Percentiles rank a stretch among this genome's conserved stretches.
phyloP scores from a whole-genome alignment of 305 asterid genomes.

The Fraxinus floribunda region DNA sequence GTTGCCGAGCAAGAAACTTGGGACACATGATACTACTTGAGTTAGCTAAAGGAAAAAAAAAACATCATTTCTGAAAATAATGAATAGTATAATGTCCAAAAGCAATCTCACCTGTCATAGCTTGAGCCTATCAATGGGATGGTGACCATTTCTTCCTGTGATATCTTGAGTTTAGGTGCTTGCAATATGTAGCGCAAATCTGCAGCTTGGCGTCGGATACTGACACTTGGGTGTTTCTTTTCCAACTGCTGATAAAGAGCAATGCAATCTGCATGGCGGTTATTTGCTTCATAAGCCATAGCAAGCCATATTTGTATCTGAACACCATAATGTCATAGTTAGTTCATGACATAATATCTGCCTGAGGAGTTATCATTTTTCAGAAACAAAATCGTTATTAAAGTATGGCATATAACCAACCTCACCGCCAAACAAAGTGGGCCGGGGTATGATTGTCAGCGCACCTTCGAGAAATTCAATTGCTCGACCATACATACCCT shows the following conservation, averaged over 20 bases:
- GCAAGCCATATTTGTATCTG: constrained; percentile 99
- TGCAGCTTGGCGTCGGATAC: constrained; percentile 81
- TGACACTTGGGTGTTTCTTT: constrained; percentile 63
- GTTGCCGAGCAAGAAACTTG: neutral
- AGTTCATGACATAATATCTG: neutral
- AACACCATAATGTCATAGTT: neutral
- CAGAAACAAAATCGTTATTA: neutral
- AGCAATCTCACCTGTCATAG: constrained; percentile 70
- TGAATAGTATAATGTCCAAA: neutral
- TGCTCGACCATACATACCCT: constrained; percentile 87
- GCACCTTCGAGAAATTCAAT: constrained; percentile 99
- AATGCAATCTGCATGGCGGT: constrained; percentile 90
- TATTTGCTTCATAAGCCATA: constrained; percentile 96
- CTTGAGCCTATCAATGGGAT: constrained; percentile 92
- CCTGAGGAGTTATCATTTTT: neutral
- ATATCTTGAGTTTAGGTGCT: constrained; percentile 92
- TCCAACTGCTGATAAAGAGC: constrained; percentile 75
- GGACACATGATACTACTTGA: neutral
- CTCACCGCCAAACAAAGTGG: constrained; percentile 98
- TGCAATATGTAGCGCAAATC: constrained; percentile 84
- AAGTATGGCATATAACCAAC: constrained; percentile 39
- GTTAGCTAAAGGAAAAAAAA: neutral
- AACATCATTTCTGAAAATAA: neutral
- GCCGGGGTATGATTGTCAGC: constrained; percentile 81
- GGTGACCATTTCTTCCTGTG: constrained; percentile 98